Base-by-base conservation (phyloP, 2,329 filamentous ascomycete species). In the Phialophora chinensis region DNA sequence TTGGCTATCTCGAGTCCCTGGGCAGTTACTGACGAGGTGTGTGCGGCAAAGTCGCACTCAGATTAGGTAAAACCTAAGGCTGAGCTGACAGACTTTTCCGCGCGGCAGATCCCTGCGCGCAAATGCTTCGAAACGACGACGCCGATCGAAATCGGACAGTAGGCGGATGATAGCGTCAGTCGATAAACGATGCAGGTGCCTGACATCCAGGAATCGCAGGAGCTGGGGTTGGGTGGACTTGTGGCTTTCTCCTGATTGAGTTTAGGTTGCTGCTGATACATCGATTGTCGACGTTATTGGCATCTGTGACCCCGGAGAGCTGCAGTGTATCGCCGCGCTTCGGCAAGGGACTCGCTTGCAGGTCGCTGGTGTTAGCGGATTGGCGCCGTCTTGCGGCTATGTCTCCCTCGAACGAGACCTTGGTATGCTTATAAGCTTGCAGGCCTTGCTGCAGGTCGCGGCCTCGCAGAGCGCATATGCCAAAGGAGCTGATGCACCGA, bases 221-320 rank as follows among this genome's bases (percentile, higher is more conserved):
- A 62, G 63, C 49, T 33, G 49, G 62, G 27, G 44, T 49, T 20
- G 4, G 52, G 59, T 23, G 20, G 47, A 44, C 12, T 42, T 23
- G 67, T 65, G 58, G 67, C 67, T 66, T 69, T 69, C 67, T 69
- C 67, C 67, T 69, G 67, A 69, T 66, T 63, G 49, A 66, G 67
- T 38, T 50, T 66, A 69, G 64, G 61, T 62, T 33, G 54, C 53
- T 69, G 67, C 64, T 69, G 67, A 69, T 69, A 65, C 61, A 69
- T 66, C 52, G 55, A 52, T 33, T n/a, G 27, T 47, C 31, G 47
- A 59, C 47, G 54, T 60, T 53, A 69, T 66, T 66, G 64, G 63
- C 38, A 65, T 59, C 42, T 65, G 31, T 52, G 20, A 20, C 56
- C 60, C 47, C n/a, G 56, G 53, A 61, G 52, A 52, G 17, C 58